Conservation (phyloP, 495 filamentous ascomycete species). For the Hypoxylon crocopeplum region DNA sequence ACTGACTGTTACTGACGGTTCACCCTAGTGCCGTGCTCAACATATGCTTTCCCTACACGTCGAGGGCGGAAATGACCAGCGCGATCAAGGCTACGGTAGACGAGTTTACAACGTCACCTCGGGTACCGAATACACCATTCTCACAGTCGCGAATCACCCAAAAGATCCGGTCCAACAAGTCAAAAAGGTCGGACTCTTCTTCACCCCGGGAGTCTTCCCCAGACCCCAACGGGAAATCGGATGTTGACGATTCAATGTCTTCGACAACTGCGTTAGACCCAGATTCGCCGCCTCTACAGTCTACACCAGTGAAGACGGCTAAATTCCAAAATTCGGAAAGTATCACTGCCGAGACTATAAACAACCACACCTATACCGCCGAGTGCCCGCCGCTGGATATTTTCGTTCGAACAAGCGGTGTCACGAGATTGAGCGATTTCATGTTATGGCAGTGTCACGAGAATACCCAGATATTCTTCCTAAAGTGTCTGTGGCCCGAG, state of each 20-base stretch:
- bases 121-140: constrained; percentile 70
- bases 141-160: constrained; percentile 85
- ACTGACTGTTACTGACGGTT: constrained; percentile 17
- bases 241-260: constrained; percentile 64
- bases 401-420: constrained; percentile 87
- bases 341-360: constrained; percentile 81
- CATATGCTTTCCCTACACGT: constrained; percentile 97
- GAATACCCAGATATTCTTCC: constrained; percentile 88
- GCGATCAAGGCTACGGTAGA: constrained; percentile 85
- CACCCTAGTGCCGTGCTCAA: constrained; percentile 76
- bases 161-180: constrained; percentile 71
- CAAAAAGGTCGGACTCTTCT: constrained; percentile 56
- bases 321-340: constrained; percentile 71
- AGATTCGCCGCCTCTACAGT: constrained; percentile 53
- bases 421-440: constrained; percentile 91
- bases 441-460: constrained; percentile 99
- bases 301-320: constrained; percentile 35
- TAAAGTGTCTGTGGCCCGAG: constrained; percentile 94
- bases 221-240: constrained; percentile 46
- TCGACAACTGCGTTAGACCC: constrained; percentile 54
- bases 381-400: constrained; percentile 87
- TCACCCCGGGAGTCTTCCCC: constrained; percentile 50
- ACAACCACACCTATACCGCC: constrained; percentile 81
- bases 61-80: constrained; percentile 93
- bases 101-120: constrained; percentile 75